Conservation (phyloP, 768 basidiomycete genomes). For the Leucogyrophana mollusca region DNA sequence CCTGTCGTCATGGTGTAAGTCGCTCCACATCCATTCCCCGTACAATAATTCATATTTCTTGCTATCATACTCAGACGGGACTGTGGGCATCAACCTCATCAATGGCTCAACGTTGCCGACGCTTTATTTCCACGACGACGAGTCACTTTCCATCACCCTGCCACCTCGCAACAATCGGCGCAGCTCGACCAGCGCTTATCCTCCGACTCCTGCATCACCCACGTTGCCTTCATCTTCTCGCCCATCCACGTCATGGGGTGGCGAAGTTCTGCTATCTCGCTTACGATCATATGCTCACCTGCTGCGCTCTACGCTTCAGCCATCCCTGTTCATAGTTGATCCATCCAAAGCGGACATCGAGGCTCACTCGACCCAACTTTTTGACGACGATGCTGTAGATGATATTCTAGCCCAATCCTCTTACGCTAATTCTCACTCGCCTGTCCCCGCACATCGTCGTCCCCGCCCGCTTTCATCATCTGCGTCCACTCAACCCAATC, state of each 20-base stretch:
- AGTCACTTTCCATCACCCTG: conserved; percentile 76
- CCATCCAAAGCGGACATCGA: conserved; percentile 93
- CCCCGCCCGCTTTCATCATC: conserved; percentile 60
- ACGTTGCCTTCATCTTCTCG: conserved; percentile 40
- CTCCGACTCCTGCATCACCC: conserved; percentile 55
- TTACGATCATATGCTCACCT: conserved; percentile 77
- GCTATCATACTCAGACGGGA: conserved; percentile 59
- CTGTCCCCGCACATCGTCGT: conserved; percentile 79
- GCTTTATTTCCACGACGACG: conserved; percentile 96
- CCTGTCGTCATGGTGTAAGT: conserved; percentile 79
- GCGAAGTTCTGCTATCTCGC: conserved; percentile 79
- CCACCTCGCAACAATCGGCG: conserved; percentile 35
- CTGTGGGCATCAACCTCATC: conserved; percentile 85
- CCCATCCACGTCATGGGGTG: conserved; percentile 70
- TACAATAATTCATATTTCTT: conserved; percentile 15
- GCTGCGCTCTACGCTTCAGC: conserved; percentile 82
- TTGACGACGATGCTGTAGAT: conserved; percentile 84
- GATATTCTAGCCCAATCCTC: conserved; percentile 82
- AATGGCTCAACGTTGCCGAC: conserved; percentile 85
- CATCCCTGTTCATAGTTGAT: conserved; percentile 86
- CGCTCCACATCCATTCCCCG: conserved; percentile 11
- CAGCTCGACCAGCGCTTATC: conserved; percentile 53
- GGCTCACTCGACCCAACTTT: conserved; percentile 81
- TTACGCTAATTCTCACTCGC: conserved; percentile 73
- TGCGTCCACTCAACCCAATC: conserved; percentile 37